A percentile compares a stretch with the other conserved stretches of the same genome.
phyloP scores from a whole-genome alignment of 352 stramenopile species.

The Globisporangium splendens region DNA sequence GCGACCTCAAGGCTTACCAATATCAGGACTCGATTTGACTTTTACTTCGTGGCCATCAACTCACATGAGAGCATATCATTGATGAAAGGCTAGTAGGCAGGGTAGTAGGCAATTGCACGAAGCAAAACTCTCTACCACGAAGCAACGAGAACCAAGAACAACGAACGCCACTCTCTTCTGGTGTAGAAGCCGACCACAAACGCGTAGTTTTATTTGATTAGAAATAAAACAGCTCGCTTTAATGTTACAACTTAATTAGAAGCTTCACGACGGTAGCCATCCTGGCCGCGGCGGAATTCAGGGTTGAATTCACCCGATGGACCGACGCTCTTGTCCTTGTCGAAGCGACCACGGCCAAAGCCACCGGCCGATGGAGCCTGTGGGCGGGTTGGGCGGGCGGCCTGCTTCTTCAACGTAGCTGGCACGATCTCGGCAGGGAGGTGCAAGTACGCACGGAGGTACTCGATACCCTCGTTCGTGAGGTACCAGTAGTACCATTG shows the following conservation, averaged over 20 bases:
- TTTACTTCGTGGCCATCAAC: not conserved
- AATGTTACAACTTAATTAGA: conserved; percentile 60
- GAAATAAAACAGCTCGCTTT: conserved; percentile 40
- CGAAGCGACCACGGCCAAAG: conserved; percentile 83
- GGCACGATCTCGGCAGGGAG: conserved; percentile 98
- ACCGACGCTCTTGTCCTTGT: conserved; percentile 89
- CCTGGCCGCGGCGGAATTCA: conserved; percentile 83
- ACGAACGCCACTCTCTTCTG: too few species aligned
- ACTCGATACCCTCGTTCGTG: conserved; percentile 98
- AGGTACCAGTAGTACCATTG: conserved; percentile 99
- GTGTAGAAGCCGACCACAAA: conserved; percentile 49
- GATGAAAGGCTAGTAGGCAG: not conserved
- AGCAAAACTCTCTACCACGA: too few species aligned
- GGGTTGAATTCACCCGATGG: conserved; percentile 87
- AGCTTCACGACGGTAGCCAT: conserved; percentile 86
- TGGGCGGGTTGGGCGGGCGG: conserved; percentile 74
- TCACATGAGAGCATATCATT: not conserved
- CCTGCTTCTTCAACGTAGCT: conserved; percentile 97
- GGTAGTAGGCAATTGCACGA: too few species aligned
- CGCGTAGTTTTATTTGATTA: conserved; percentile 70
- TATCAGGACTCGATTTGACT: conserved; percentile 2
- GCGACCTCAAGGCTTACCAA: too few species aligned
- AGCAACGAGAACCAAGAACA: too few species aligned
- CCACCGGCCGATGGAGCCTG: conserved; percentile 68
- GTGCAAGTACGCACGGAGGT: conserved; percentile 97